Evolutionary conservation across 2,329 filamentous ascomycete genomes (phyloP), one percentile per base, ranked within the genome.

Genomic region (Neofusicoccum cordaticola): DNA sequence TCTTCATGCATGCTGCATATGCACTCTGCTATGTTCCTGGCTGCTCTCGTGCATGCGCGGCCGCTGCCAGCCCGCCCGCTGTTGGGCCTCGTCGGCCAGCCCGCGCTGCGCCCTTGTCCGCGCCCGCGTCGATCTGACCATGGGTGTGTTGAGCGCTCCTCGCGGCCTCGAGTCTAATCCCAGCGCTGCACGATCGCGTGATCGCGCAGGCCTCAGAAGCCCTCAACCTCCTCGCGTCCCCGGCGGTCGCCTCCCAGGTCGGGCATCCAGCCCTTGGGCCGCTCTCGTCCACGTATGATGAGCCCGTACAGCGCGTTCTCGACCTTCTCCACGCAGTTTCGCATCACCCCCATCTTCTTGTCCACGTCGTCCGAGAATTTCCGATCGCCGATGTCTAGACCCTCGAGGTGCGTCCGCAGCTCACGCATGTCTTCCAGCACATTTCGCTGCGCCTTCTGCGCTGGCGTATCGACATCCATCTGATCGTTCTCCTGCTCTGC

Each of bases 201-300:
- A 62, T 62, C 57, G 44, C 45, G 42, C 12, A 31, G 19, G 42
- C 12, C 45, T 71, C 65, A 77, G 63, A 74, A 78, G 57, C 72
- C 76, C 66, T 80, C 80, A n/a, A 81, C 78, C 63, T 72, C 78
- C 67, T 77, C 76, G 34, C 73, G 72, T 63, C 66, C 71, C 64
- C 76, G 75, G 60, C 74, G 74, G 19, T 77, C 77, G 22, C 72
- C 79, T 27, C 80, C 79, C 73, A 91, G 77, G 73, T 97, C 93
- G 3, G 93, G 94, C 73, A 95, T 85, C 94, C 94, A 98, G 0
- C 94, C 94, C 73, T 90, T 91, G 0, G 94, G 94, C 67, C 93
- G 82, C 81, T 99, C 95, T 61, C 89, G 91, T 0, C 94, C 94
- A 61, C 95, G 84, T 22, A 99, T 91, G 35, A 90, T 87, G 69